Evolutionary conservation across 148 eudicot species (phyloP), one percentile per base, ranked within the genome.

Genomic region (Nepenthes mirabilis): DNA sequence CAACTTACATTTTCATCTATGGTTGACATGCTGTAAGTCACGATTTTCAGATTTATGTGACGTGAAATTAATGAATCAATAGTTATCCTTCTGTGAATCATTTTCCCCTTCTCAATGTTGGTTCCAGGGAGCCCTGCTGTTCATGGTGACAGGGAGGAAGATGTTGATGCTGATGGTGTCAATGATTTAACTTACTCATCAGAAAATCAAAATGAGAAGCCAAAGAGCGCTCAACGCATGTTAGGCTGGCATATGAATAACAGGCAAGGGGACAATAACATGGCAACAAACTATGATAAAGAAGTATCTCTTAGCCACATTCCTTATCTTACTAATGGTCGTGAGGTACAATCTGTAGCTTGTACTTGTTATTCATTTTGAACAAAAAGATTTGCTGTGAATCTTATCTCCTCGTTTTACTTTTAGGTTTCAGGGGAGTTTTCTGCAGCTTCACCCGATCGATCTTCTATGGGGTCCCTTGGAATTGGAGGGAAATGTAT

Each of bases 361-460:
- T 58, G 47, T 23, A 13, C 59, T 14, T 43, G 35, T 11, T 54
- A 14, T 65, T 52, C 32, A 14, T 10, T 5, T 11, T 52, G 5
- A 12, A n/a, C 55, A 4, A 40, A 23, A 40, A 52, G 60, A 45
- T 59, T 34, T 34, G 23, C 32, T 14, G 4, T 33, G 47, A 51
- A 52, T 43, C 52, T 54, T 49, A 61, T 65, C n/a, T 43, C 6
- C 47, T 48, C 23, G 40, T 56, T 32, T 1, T 61, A 12, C 34
- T 45, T 56, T 33, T 51, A 85, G 93, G 79, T 74, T 65, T 85
- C 93, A 56, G 93, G 93, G 61, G 93, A 85, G 60, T 65, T 85
- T 13, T 82, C 88, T 52, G 79, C 83, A 11, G 88, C 93, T 59
- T 85, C 93, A 36, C 93, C 88, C 54, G 88, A 79, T 59, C 81